Percentiles rank a stretch among this genome's conserved stretches.
phyloP scores from a whole-genome alignment of 2,329 filamentous ascomycete genomes.

The Microcera coccophila region DNA sequence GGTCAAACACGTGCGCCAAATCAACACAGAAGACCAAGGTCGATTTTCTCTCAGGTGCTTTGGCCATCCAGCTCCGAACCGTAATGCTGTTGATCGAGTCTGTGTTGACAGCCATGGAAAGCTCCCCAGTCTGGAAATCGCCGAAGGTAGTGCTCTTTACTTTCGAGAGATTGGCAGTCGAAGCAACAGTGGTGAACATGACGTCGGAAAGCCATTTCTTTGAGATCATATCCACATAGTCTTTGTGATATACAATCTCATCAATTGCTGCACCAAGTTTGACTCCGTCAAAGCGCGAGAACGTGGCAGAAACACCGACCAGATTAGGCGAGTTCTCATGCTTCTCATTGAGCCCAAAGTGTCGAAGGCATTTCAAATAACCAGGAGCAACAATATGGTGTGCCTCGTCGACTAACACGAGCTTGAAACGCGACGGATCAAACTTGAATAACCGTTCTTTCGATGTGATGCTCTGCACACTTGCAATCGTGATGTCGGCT shows the following conservation, averaged over 20 bases:
- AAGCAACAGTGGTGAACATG: constrained; percentile 89
- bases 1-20: constrained; percentile 69
- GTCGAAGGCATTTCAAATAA: constrained; percentile 70
- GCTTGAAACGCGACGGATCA: constrained; percentile 74
- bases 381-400: constrained; percentile 88
- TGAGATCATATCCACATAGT: constrained; percentile 65
- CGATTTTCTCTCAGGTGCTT: constrained; percentile 69
- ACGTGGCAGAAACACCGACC: constrained; percentile 84
- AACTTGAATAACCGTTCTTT: constrained; percentile 77
- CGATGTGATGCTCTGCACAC: constrained; percentile 78
- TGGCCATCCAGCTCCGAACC: constrained; percentile 79
- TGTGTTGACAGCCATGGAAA: constrained; percentile 82
- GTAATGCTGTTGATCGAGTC: constrained; percentile 76
- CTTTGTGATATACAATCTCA: constrained; percentile 91
- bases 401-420: constrained; percentile 91
- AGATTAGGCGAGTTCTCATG: constrained; percentile 54
- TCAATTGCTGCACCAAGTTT: constrained; percentile 82
- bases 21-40: constrained; percentile 95
- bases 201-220: constrained; percentile 90
- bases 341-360: constrained; percentile 66
- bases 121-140: constrained; percentile 74
- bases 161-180: constrained; percentile 71
- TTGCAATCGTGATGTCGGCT: constrained; percentile 92
- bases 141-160: constrained; percentile 60
- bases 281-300: constrained; percentile 76